Conservation (phyloP, 345 rosid genomes). For the Heritiera littoralis region DNA sequence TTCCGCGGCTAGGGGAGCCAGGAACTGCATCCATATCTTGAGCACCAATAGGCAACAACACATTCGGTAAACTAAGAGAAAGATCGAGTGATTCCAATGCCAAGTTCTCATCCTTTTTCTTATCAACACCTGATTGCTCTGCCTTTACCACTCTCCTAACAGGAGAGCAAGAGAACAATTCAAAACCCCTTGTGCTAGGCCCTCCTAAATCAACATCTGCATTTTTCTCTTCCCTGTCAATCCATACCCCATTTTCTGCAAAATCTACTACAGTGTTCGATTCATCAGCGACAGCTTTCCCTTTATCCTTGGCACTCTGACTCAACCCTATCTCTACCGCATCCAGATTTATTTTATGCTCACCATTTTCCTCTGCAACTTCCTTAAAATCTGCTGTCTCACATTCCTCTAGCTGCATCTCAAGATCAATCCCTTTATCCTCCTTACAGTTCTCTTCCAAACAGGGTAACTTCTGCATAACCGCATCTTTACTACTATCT, state of each 20-base stretch:
- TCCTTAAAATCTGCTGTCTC: slow-evolving; percentile 38
- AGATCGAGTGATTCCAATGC: slow-evolving; percentile 80
- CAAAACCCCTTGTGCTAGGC: slow-evolving; percentile 82
- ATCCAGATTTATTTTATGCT: slow-evolving; percentile 29
- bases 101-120: slow-evolving; percentile 61
- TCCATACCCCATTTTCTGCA: slow-evolving; percentile 40
- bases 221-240: slow-evolving; percentile 45
- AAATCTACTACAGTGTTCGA: slow-evolving; percentile 32
- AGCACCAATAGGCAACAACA: slow-evolving; percentile 75
- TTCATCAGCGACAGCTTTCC: slow-evolving; percentile 57
- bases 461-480: slow-evolving; percentile 32
- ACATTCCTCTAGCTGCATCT: slow-evolving; percentile 40
- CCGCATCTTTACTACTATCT: slow-evolving; percentile 31
- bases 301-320: slow-evolving; percentile 56
- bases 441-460: slow-evolving; percentile 34
- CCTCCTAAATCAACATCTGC: slow-evolving; percentile 64
- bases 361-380: slow-evolving; percentile 31
- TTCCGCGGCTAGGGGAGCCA: slow-evolving; percentile 76
- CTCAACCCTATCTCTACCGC: slow-evolving; percentile 34
- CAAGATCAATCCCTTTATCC: slow-evolving; percentile 46
- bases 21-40: slow-evolving; percentile 48
- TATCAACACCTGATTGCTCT: slow-evolving; percentile 44
- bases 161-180: slow-evolving; percentile 77
- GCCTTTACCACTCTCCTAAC: slow-evolving; percentile 52
- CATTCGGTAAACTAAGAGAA: slow-evolving; percentile 87